Conservation (phyloP, 768 basidiomycete species). For the Tricholoma hemisulphureum region DNA sequence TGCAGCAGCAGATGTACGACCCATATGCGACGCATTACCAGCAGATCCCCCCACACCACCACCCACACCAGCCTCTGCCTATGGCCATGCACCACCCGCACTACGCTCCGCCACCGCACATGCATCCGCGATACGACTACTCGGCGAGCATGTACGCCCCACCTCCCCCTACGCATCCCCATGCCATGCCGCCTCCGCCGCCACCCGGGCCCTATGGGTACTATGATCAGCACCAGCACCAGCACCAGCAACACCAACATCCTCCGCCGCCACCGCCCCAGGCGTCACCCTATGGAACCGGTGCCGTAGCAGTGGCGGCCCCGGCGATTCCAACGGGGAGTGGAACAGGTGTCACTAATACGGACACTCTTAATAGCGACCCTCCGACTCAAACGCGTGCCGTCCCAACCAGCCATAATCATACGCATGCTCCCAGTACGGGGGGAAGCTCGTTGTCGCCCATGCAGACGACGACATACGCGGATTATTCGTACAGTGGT, state of each 20-base stretch:
- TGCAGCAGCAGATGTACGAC: constrained; percentile 15
- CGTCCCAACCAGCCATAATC: not conserved
- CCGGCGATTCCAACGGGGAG: not conserved
- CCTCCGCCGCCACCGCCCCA: not conserved
- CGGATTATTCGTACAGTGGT: not conserved
- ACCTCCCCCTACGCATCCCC: not conserved
- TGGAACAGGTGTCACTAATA: not conserved
- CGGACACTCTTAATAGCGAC: not conserved
- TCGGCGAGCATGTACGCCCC: not conserved
- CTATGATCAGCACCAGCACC: constrained; percentile 2
- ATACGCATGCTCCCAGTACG: not conserved
- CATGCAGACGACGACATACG: not conserved
- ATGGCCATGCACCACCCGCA: constrained; percentile 3
- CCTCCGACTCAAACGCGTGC: not conserved
- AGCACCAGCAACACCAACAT: not conserved
- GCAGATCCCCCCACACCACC: constrained; percentile 8
- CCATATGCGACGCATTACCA: constrained; percentile 14
- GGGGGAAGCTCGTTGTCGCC: not conserved
- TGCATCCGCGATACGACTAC: constrained; percentile 10
- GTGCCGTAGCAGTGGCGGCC: not conserved
- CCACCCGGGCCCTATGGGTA: constrained; percentile 13
- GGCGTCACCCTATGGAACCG: not conserved
- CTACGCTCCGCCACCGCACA: constrained; percentile 6
- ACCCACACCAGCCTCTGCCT: constrained; percentile 1
- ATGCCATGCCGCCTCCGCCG: constrained; percentile 4